Evolutionary conservation across 345 rosid genomes (phyloP), one percentile per base, ranked within the genome.

Genomic region (Corymbia maculata): DNA sequence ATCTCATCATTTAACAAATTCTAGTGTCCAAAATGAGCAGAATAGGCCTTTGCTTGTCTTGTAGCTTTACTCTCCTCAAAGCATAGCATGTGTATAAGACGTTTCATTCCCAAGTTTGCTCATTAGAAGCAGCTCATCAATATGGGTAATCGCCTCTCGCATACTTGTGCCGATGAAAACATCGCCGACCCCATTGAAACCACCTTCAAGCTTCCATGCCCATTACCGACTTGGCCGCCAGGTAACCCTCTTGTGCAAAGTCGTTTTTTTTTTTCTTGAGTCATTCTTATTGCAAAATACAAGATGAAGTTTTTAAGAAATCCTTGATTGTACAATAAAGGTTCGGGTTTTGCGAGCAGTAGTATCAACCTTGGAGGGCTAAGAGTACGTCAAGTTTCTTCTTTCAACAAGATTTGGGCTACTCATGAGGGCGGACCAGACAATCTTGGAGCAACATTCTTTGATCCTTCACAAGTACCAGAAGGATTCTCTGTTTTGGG

Each of bases 121-220:
- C 47, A 75, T 75, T 17, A 19, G 82, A 36, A 32, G 50, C 26
- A 51, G 30, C 52, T 49, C 15, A 12, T 32, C 24, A 51, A 51
- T 13, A 91, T 91, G 91, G 93, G 91, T 50, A 90, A 68, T 88
- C 86, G 85, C 85, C 57, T 89, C 13, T 52, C 91, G 4, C 24
- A 10, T 36, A 17, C 12, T 55, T 30, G 75, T 28, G 89, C 91
- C 75, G 86, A 88, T 86, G 88, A 86, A 51, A 66, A 53, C 8
- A 86, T 49, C 52, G 87, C 91, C 53, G 59, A 87, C 51, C 89
- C 94, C 21, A 88, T 89, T 24, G 89, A 89, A 12, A 86, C 88
- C 75, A 42, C 70, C 85, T 92, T 91, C 90, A 87, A 87, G 51
- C 90, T 92, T 88, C 94, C 94, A n/a, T 88, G 91, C 50, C 91